Evolutionary conservation across 2,329 filamentous ascomycete genomes (phyloP).

Genomic region (Colletotrichum navitas): DNA sequence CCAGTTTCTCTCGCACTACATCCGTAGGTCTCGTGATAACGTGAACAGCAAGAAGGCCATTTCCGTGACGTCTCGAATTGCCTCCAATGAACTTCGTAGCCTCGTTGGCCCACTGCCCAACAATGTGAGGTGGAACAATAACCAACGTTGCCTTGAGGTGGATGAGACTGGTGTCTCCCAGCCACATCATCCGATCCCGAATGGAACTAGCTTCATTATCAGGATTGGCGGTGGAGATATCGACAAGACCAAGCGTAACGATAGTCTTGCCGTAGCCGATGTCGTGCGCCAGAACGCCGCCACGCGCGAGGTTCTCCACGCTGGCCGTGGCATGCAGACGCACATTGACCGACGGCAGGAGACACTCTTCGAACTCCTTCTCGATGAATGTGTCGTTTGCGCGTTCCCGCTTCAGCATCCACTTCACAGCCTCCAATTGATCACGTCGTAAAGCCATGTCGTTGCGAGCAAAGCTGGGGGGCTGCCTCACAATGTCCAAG

Average conservation of each 20-base stretch:
- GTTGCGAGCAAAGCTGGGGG: constrained; percentile 40
- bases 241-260: constrained; percentile 54
- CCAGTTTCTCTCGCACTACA: constrained; percentile 42
- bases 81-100: constrained; percentile 50
- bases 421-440: constrained; percentile 44
- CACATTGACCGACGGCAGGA: constrained; percentile 50
- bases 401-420: constrained; percentile 47
- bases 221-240: constrained; percentile 42
- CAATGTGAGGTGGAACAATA: constrained; percentile 56
- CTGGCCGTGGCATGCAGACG: constrained; percentile 51
- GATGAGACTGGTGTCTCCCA: constrained; percentile 6
- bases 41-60: constrained; percentile 43
- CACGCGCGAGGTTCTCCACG: constrained; percentile 46
- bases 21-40: constrained; percentile 44
- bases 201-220: constrained; percentile 43
- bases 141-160: constrained; percentile 54
- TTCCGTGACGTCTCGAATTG: background rate
- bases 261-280: constrained; percentile 62
- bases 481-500: background rate
- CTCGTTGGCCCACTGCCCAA: constrained; percentile 55
- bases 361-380: constrained; percentile 55
- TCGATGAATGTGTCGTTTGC: constrained; percentile 49
- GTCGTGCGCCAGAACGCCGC: constrained; percentile 58
- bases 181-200: constrained; percentile 36
- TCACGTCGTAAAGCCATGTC: constrained; percentile 42